Evolutionary conservation across 139 green algal genomes (phyloP), one percentile per base, ranked within the genome.

Genomic region (Trebouxia sp.): DNA sequence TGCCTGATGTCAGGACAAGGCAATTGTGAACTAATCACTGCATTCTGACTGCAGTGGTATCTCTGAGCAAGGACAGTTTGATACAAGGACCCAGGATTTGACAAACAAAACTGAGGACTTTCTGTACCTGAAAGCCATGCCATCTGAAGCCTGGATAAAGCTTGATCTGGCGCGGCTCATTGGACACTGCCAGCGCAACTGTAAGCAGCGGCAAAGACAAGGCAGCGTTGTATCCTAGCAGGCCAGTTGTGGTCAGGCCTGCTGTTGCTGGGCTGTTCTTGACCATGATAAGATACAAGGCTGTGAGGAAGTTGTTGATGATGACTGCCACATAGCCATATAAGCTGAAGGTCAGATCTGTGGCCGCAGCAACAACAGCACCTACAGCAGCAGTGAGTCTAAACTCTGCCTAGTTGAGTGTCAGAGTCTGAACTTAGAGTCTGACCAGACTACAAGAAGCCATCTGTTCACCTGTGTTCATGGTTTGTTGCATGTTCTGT

Each of bases 211-310:
- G 82, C 75, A 87, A 15, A 1, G 56, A 84, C 22, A 89, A 77
- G 0, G 55, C 39, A 14, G 82, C 80, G 76, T 89, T 91, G 79
- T 89, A 91, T 55, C 85, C 88, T 37, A 87, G 79, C 62, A 88
- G 38, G 32, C 81, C 81, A 5, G 80, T 84, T 10, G 80, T 84
- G 14, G 69, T 84, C 51, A 84, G 41, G 5, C 69, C 80, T 5
- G 87, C 84, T 10, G 80, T 85, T 28, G 80, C 85, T 24, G 88
- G 83, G 10, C 84, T 85, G 80, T 93, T 90, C 56, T 95, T 95
- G 14, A 95, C 85, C 83, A 94, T 87, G 47, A 94, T 87, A 6
- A 95, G 79, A 82, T 94, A 95, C 30, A 92, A 78, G 5, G 85
- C 82, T 14, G 90, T 93, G 45, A 91, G 78, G 32, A 94, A 67